Evolutionary conservation across 768 basidiomycete genomes (phyloP).

Genomic region (Rubroboletus satanas): DNA sequence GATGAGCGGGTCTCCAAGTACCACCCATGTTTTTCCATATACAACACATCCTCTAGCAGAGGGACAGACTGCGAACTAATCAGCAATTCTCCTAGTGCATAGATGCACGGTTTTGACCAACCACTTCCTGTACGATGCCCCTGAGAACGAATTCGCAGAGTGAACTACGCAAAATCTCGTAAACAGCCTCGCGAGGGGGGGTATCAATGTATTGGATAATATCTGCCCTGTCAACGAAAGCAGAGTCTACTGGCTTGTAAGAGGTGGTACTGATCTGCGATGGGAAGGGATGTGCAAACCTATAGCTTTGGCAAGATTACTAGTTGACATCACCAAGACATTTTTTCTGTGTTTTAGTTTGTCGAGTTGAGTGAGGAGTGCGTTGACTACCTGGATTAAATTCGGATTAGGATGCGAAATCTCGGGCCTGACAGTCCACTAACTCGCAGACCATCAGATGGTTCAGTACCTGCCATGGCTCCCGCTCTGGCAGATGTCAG

Average conservation of each 20-base stretch:
- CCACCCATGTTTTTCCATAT: constrained; percentile 17
- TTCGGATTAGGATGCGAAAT: neutral
- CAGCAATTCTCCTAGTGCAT: neutral
- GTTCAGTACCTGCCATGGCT: constrained; percentile 93
- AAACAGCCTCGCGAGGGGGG: constrained; percentile 87
- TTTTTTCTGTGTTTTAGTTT: constrained; percentile 92
- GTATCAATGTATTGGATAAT: constrained; percentile 93
- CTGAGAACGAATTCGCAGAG: constrained; percentile 74
- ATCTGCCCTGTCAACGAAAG: constrained; percentile 96
- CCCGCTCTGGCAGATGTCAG: constrained; percentile 92
- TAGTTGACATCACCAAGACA: constrained; percentile 93
- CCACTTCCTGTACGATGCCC: constrained; percentile 62
- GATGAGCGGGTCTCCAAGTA: constrained; percentile 3
- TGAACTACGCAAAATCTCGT: constrained; percentile 85
- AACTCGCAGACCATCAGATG: constrained; percentile 89
- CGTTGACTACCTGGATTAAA: constrained; percentile 85
- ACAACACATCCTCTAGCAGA: constrained; percentile 48
- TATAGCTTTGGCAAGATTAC: constrained; percentile 91
- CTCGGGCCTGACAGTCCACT: constrained; percentile 16
- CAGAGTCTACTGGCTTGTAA: constrained; percentile 58
- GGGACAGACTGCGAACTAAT: constrained; percentile 51
- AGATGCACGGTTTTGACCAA: constrained; percentile 35
- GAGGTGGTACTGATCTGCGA: neutral
- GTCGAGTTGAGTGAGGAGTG: constrained; percentile 93
- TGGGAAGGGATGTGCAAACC: constrained; percentile 45